Percentiles rank a stretch among this genome's conserved stretches.
phyloP scores from a whole-genome alignment of 176 grass and related monocot genomes.

The Urochloa ruziziensis region DNA sequence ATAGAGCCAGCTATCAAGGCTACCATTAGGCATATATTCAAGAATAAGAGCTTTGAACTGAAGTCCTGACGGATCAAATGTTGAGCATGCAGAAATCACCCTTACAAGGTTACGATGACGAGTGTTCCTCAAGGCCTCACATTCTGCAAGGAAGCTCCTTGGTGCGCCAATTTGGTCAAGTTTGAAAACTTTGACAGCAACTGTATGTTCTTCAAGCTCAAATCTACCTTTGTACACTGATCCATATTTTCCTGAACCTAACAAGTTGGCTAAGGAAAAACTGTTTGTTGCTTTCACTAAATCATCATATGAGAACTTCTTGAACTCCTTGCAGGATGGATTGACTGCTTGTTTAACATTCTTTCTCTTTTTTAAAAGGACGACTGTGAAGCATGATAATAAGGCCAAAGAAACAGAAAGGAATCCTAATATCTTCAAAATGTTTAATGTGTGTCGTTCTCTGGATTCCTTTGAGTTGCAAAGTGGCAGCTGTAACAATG shows the following conservation, averaged over 20 bases:
- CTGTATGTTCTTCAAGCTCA: neutral
- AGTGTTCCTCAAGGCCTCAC: slow-evolving; percentile 51
- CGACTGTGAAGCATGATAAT: neutral
- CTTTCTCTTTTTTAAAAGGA: neutral
- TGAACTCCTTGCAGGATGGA: neutral
- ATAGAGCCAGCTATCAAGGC: slow-evolving; percentile 55
- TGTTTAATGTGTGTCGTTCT: no score
- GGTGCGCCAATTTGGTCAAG: slow-evolving; percentile 38
- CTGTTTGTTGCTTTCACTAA: slow-evolving; percentile 39
- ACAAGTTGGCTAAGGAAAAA: slow-evolving; percentile 40
- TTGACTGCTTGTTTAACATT: neutral
- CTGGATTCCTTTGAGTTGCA: neutral
- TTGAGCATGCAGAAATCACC: slow-evolving; percentile 42
- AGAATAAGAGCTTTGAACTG: slow-evolving; percentile 64
- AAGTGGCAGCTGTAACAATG: slow-evolving; percentile 7
- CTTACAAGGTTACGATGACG: slow-evolving; percentile 51
- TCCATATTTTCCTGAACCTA: slow-evolving; percentile 45
- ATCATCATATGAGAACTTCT: slow-evolving; percentile 41
- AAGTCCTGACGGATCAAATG: slow-evolving; percentile 28
- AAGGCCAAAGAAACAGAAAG: neutral
- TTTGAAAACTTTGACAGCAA: slow-evolving; percentile 55
- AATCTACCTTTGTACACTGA: slow-evolving; percentile 43
- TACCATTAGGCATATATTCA: slow-evolving; percentile 23
- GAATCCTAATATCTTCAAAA: slow-evolving; percentile 1
- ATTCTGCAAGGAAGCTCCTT: slow-evolving; percentile 46